A percentile compares a stretch with the other conserved stretches of the same genome.
phyloP scores from a whole-genome alignment of 768 basidiomycete species.

The Roridomyces roridus region DNA sequence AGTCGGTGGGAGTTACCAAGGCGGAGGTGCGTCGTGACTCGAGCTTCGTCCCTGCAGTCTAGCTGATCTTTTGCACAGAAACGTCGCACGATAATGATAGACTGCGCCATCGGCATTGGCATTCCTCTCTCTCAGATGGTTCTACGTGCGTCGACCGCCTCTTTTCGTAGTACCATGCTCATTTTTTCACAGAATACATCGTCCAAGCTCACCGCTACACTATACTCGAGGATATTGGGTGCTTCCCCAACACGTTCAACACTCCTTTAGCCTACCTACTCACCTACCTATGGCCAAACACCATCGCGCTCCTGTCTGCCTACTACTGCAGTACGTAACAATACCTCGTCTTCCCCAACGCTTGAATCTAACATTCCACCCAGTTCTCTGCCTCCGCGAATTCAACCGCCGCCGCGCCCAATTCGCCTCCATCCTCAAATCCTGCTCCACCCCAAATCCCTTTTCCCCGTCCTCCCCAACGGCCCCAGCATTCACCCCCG shows the following conservation, averaged over 20 bases:
- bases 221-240: slow-evolving; percentile 51
- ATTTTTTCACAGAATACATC: slow-evolving; percentile 38
- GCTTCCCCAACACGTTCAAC: slow-evolving; percentile 43
- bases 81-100: slow-evolving; percentile 44
- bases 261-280: slow-evolving; percentile 39
- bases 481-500: neutral
- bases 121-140: slow-evolving; percentile 49
- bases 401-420: slow-evolving; percentile 38
- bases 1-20: slow-evolving; percentile 25
- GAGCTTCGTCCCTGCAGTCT: neutral
- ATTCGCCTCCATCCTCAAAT: slow-evolving; percentile 28
- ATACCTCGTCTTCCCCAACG: too few species aligned
- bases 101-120: slow-evolving; percentile 49
- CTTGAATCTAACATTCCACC: too few species aligned
- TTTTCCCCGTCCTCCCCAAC: too few species aligned
- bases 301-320: slow-evolving; percentile 32
- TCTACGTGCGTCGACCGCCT: slow-evolving; percentile 45
- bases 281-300: slow-evolving; percentile 33
- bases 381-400: too few species aligned
- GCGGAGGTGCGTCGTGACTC: slow-evolving; percentile 33
- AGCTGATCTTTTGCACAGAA: slow-evolving; percentile 30
- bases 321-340: too few species aligned
- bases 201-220: slow-evolving; percentile 57
- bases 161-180: neutral
- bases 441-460: too few species aligned